Evolutionary conservation across 2,329 filamentous ascomycete genomes (phyloP), one percentile per base, ranked within the genome.

Genomic region (Aureobasidium sp.): DNA sequence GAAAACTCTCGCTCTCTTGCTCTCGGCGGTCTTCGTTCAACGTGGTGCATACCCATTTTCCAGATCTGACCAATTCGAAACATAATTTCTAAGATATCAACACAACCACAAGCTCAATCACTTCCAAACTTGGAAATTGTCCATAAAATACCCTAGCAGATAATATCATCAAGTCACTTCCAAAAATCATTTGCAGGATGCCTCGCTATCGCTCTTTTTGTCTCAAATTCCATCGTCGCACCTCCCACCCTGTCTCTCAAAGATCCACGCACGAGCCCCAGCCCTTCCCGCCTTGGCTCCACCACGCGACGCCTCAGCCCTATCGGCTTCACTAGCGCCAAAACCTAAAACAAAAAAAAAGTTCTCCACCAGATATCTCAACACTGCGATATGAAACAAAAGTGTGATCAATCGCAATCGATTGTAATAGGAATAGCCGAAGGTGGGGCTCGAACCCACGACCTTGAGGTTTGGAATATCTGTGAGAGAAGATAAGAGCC

Each of bases 401-500:
- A 54, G 36, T 3, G 2, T 13, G 2, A 9, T 57, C 41, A 29
- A 45, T 45, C 3, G 21, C 37, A 45, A n/a, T 41, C 14, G 21
- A 21, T 21, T n/a, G 1, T 2, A 4, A 14, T 58, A 58, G 54
- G 54, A 58, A 58, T 58, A 58, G 54, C 54, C 54, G 54, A 58
- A 58, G 54, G 54, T 13, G 54, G 42, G 54, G 54, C 54, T 58
- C 54, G 54, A 58, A 58, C 54, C 42, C 54, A 13, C 54, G 54
- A 58, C 54, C 54, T 58, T 58, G 54, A 58, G 54, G 54, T 58
- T 58, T 10, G 16, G 5, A 21, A 21, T 21, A 21, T 21, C 25
- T n/a, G 25, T 45, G 37, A 36, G 27, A 3, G 2, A 4, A 27
- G 39, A 66, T 77, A 77, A 76, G 75, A 76, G 75, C 75, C 75